A percentile compares a stretch with the other conserved stretches of the same genome.
Evolutionary conservation across 1,284 basidiomycete genomes (phyloP).

Genomic region (Rhodotorula sp.): DNA sequence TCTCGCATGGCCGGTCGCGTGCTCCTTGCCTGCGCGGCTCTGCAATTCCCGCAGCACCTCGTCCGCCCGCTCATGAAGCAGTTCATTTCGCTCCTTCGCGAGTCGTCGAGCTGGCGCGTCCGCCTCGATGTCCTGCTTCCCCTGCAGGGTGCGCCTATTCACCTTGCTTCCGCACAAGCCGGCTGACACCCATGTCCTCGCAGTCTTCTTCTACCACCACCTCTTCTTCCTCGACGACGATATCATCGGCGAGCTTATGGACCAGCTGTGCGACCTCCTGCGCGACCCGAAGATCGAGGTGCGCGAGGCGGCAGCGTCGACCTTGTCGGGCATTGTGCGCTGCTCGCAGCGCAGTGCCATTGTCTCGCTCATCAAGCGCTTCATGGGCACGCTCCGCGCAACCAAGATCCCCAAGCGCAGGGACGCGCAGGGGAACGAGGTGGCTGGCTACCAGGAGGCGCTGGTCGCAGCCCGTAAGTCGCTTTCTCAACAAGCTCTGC

Average conservation of each 20-base stretch:
- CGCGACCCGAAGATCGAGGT: conserved; percentile 92
- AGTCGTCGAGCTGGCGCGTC: conserved; percentile 55
- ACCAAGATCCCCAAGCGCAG: conserved; percentile 70
- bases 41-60: conserved; percentile 55
- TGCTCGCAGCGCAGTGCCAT: conserved; percentile 91
- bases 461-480: conserved; percentile 74
- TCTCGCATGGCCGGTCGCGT: conserved; percentile 52
- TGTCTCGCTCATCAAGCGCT: conserved; percentile 78
- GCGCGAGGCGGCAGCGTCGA: conserved; percentile 86
- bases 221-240: conserved; percentile 53
- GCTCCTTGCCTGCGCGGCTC: conserved; percentile 53
- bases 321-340: conserved; percentile 83
- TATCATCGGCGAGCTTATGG: conserved; percentile 40
- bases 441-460: conserved; percentile 69
- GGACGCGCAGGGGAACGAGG: conserved; percentile 56
- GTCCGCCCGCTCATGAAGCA: conserved; percentile 53
- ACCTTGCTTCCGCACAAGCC: conserved; percentile 7
- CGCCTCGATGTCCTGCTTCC: conserved; percentile 56
- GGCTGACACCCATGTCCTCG: conserved; percentile 61
- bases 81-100: conserved; percentile 52
- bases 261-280: conserved; percentile 71
- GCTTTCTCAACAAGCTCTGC: not conserved
- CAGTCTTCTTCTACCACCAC: conserved; percentile 85
- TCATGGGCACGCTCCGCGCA: conserved; percentile 65
- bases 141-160: conserved; percentile 62